Base-by-base conservation (phyloP, 805 yeast genomes). In the Suhomyces pyralidae region DNA sequence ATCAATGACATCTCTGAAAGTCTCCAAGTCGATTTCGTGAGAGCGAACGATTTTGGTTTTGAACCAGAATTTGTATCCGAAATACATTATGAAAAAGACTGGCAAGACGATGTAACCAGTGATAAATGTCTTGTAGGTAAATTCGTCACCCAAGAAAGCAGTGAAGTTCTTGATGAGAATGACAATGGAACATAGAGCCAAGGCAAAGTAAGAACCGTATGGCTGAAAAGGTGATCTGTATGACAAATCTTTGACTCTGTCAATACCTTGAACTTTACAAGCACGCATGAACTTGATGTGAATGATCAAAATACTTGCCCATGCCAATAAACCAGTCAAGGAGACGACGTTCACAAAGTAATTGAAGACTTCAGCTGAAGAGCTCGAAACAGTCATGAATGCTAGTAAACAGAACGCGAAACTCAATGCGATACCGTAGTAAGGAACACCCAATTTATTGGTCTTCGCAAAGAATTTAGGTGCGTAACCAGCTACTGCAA, bases 21-120 rank as follows among this genome's bases (percentile, higher is more conserved):
- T 82, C 48, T 65, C 68, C 63, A 85, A 71, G 65, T 86, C 93
- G 25, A 81, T 86, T 58, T 85, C 88, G 45, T 69, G 71, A 6
- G 88, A 79, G 40, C 62, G 67, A 50, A 81, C 74, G 26, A 76
- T 53, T 59, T 74, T 77, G 32, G 87, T 76, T 65, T 77, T 83
- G 64, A 68, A 69, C 56, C 71, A 58, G 38, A 84, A n/a, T 71
- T 86, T 86, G 75, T 82, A 84, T 5, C 88, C 90, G 55, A 79
- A 60, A 57, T 72, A 79, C 53, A 80, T 73, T 46, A 81, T 70
- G 34, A 84, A 40, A 60, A 78, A 87, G 9, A 86, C 83, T 34
- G 90, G 90, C 46, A 87, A 78, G 28, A 88, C 88, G 61, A 88
- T 84, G 70, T 88, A 87, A 45, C 92, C 91, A 32, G 93, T 86